A percentile compares a stretch with the other conserved stretches of the same genome.
These are phyloP conservation scores for Brassica incana DNA, from an alignment of 345 rosid genomes.

Conservation along the genomic window DNA sequence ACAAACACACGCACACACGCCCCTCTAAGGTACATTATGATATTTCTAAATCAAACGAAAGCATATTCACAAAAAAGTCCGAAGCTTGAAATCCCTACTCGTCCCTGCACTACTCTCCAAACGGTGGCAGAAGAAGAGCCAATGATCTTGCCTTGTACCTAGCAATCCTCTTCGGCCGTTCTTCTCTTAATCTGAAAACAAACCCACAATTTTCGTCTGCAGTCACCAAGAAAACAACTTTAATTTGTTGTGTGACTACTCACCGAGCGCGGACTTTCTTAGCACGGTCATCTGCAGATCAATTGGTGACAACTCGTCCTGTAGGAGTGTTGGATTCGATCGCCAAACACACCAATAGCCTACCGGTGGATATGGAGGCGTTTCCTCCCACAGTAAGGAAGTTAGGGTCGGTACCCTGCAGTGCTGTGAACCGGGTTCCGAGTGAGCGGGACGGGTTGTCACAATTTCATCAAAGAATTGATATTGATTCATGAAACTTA, in stretches of 20 bases:
- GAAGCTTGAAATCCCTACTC: conserved; percentile 30
- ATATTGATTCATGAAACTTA: background rate
- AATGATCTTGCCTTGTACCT: conserved; percentile 73
- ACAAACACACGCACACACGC: background rate
- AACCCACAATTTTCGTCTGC: background rate
- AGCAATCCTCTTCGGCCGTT: conserved; percentile 65
- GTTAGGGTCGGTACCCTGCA: too few species aligned
- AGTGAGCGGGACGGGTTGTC: too few species aligned
- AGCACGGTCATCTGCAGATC: conserved; percentile 43
- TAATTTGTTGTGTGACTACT: conserved; percentile 18
- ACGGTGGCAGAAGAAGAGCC: conserved; percentile 85
- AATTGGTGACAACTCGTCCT: too few species aligned
- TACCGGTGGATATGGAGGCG: too few species aligned
- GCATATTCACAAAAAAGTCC: conserved; percentile 26
- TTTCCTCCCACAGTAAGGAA: conserved; percentile 38
- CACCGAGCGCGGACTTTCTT: conserved; percentile 76
- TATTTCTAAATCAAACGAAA: background rate
- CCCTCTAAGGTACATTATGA: background rate
- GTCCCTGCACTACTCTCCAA: conserved; percentile 59
- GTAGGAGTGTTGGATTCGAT: too few species aligned
- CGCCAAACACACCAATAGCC: too few species aligned
- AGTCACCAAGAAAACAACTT: conserved; percentile 4
- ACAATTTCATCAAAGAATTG: background rate
- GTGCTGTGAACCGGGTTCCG: too few species aligned
- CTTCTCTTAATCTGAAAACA: conserved; percentile 63